Evolutionary conservation across 805 yeast genomes (phyloP).

Genomic region (Metahyphopichia silvanorum): DNA sequence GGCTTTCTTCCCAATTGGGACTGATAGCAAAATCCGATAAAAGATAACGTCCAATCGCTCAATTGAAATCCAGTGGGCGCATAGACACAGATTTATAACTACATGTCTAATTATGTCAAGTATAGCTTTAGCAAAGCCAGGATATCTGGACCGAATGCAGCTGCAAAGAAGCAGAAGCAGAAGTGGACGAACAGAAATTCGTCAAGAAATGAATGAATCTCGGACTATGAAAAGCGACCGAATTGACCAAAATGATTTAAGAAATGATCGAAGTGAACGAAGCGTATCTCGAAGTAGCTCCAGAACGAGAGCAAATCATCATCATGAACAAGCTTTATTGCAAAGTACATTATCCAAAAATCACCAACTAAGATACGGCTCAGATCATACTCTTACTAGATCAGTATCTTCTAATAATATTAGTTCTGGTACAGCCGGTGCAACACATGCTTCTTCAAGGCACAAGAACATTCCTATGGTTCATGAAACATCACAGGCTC

Average conservation of each 20-base stretch:
- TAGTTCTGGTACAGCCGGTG: neutral
- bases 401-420: constrained; percentile 3
- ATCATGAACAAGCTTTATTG: constrained; percentile 2
- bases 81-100: too few species aligned
- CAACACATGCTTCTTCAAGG: too few species aligned
- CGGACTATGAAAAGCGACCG: constrained; percentile 1
- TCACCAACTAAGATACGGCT: constrained; percentile 6
- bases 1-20: too few species aligned
- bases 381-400: constrained; percentile 4
- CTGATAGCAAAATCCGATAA: too few species aligned
- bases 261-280: too few species aligned
- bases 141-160: constrained; percentile 1
- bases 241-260: neutral
- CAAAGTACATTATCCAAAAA: constrained; percentile 4
- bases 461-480: constrained; percentile 9
- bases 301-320: constrained; percentile 11
- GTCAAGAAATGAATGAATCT: too few species aligned
- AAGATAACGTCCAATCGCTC: too few species aligned
- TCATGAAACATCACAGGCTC: constrained; percentile 1
- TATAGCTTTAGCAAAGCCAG: too few species aligned
- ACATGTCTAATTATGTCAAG: too few species aligned
- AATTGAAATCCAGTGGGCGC: too few species aligned
- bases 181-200: too few species aligned
- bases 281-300: constrained; percentile 8
- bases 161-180: constrained; percentile 4